Evolutionary conservation across 148 eudicot genomes (phyloP).

Genomic region (Silene conica): DNA sequence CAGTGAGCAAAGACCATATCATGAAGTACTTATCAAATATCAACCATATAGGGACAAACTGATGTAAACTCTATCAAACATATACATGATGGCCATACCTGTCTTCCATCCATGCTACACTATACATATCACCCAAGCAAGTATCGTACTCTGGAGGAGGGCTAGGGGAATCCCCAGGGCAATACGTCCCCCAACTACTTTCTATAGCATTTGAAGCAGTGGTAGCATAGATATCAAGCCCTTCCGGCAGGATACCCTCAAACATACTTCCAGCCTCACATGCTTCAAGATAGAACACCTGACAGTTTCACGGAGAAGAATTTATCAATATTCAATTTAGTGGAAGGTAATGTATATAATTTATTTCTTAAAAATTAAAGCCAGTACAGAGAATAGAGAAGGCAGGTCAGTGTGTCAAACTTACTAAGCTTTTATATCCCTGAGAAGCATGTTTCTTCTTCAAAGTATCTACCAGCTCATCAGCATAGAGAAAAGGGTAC

Average conservation of each 20-base stretch:
- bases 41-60: not conserved
- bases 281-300: constrained; percentile 95
- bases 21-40: not conserved
- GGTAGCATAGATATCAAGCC: constrained; percentile 78
- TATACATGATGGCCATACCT: constrained; percentile 36
- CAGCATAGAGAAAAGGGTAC: constrained; percentile 66
- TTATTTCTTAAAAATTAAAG: not conserved
- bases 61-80: not conserved
- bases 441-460: constrained; percentile 77
- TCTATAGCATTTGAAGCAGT: constrained; percentile 88
- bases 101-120: constrained; percentile 98
- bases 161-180: constrained; percentile 79
- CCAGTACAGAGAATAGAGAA: not conserved
- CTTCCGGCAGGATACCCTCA: constrained; percentile 85
- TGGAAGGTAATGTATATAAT: not conserved
- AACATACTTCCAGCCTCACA: constrained; percentile 95
- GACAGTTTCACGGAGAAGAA: constrained; percentile 14
- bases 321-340: not conserved
- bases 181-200: constrained; percentile 93
- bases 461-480: constrained; percentile 58
- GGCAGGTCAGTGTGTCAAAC: not conserved
- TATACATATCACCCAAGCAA: constrained; percentile 87
- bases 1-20: not conserved
- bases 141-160: constrained; percentile 87
- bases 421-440: constrained; percentile 81